phyloP scores from a whole-genome alignment of 805 yeast genomes.

The Candida lessepsii region DNA sequence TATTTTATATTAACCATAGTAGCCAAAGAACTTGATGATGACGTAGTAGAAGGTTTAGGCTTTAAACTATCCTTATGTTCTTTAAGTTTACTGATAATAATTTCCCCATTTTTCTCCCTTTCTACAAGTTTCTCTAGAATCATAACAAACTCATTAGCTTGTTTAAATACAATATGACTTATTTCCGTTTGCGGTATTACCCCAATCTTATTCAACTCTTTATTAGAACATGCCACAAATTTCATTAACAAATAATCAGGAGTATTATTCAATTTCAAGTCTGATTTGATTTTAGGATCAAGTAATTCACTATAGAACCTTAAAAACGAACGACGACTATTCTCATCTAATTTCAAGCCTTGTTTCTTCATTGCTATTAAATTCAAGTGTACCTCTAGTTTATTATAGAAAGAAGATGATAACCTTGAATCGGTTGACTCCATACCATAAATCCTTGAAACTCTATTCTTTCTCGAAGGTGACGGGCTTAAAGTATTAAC shows the following conservation, averaged over 20 bases:
- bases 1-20: constrained; percentile 19
- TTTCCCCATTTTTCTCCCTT: constrained; percentile 38
- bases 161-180: constrained; percentile 34
- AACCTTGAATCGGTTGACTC: constrained; percentile 27
- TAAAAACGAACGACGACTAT: constrained; percentile 56
- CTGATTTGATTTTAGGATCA: constrained; percentile 42
- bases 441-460: constrained; percentile 14
- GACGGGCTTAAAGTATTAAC: not conserved
- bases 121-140: constrained; percentile 36
- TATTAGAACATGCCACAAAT: constrained; percentile 53
- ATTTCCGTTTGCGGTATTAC: constrained; percentile 28
- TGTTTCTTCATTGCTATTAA: constrained; percentile 46
- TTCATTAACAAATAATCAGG: constrained; percentile 50
- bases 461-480: constrained; percentile 12
- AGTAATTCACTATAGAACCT: constrained; percentile 63
- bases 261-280: constrained; percentile 28
- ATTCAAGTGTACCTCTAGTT: constrained; percentile 42
- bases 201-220: constrained; percentile 47
- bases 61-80: constrained; percentile 40
- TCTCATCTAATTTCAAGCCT: constrained; percentile 38
- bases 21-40: not conserved
- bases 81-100: constrained; percentile 40
- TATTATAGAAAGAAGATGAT: constrained; percentile 37
- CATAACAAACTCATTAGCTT: constrained; percentile 35
- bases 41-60: constrained; percentile 18